Conservation (phyloP, 768 basidiomycete species). For the Hemileccinum rubropunctum region DNA sequence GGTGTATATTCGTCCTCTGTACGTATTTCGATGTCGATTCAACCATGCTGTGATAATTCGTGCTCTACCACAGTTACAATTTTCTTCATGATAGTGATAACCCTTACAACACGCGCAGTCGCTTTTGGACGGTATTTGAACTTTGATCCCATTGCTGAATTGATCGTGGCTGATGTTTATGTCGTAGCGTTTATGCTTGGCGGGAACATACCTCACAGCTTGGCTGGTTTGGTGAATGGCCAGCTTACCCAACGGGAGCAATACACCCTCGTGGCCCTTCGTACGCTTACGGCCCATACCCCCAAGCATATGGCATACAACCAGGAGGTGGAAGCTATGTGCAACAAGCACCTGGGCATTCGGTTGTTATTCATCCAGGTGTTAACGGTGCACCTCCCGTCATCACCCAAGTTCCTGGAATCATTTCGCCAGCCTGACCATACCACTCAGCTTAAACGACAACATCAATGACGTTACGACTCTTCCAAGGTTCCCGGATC, state of each 20-base stretch:
- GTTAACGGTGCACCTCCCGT: conserved; percentile 55
- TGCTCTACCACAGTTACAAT: conserved; percentile 34
- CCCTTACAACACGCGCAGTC: conserved; percentile 46
- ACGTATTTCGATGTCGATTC: conserved; percentile 17
- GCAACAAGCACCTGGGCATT: conserved; percentile 55
- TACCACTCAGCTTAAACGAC: not conserved
- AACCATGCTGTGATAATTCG: not conserved
- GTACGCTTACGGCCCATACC: conserved; percentile 36
- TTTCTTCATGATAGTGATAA: conserved; percentile 54
- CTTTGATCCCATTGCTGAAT: not conserved
- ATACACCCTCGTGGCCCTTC: conserved; percentile 20
- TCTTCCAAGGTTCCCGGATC: not conserved
- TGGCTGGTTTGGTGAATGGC: conserved; percentile 74
- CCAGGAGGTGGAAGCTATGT: conserved; percentile 36
- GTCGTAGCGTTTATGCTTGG: conserved; percentile 31
- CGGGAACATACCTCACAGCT: conserved; percentile 48
- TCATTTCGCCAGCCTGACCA: conserved; percentile 20
- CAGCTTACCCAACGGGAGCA: conserved; percentile 46
- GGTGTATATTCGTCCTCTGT: conserved; percentile 63
- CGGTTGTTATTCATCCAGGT: conserved; percentile 68
- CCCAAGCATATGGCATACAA: conserved; percentile 8
- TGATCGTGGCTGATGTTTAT: not conserved
- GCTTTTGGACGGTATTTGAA: conserved; percentile 29
- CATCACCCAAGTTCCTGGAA: conserved; percentile 56
- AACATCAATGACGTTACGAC: not conserved